A percentile compares a stretch with the other conserved stretches of the same genome.
Evolutionary conservation across 768 basidiomycete species (phyloP).

Genomic region (Asterophora parasitica): DNA sequence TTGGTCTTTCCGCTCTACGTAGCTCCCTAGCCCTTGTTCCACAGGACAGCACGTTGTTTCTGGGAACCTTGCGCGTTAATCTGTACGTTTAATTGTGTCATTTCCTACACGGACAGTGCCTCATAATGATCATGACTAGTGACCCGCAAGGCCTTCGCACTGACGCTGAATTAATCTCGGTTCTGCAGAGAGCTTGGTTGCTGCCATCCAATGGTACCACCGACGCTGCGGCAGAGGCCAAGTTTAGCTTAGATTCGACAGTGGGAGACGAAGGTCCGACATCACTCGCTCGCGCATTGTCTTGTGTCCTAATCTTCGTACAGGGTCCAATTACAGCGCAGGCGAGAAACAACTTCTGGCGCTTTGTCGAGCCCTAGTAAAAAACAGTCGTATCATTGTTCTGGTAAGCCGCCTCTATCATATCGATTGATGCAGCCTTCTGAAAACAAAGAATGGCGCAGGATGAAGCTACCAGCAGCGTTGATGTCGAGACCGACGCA

Average conservation of each 20-base stretch:
- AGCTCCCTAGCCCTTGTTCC: slow-evolving; percentile 61
- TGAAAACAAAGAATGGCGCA: slow-evolving; percentile 15
- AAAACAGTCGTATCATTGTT: slow-evolving; percentile 54
- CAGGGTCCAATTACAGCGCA: slow-evolving; percentile 58
- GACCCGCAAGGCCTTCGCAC: slow-evolving; percentile 36
- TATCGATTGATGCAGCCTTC: too few relatives aligned
- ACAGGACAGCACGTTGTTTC: slow-evolving; percentile 56
- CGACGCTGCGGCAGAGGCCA: slow-evolving; percentile 47
- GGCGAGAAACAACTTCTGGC: slow-evolving; percentile 66
- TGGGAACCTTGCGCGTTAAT: slow-evolving; percentile 45
- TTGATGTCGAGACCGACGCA: slow-evolving; percentile 60
- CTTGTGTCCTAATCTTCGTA: background rate
- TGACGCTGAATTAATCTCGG: slow-evolving; percentile 59
- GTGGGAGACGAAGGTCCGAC: slow-evolving; percentile 59
- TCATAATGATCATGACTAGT: slow-evolving; percentile 1
- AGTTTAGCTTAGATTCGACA: slow-evolving; percentile 59
- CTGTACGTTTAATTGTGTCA: slow-evolving; percentile 23
- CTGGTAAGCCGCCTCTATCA: slow-evolving; percentile 34
- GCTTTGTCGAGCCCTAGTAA: slow-evolving; percentile 57
- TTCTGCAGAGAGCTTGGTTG: slow-evolving; percentile 56
- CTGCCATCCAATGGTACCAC: slow-evolving; percentile 43
- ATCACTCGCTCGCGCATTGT: too few relatives aligned
- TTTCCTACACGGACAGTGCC: background rate
- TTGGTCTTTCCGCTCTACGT: slow-evolving; percentile 54
- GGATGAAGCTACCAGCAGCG: slow-evolving; percentile 63